phyloP scores from a whole-genome alignment of 169 alveolate species.

The Plasmodium yoelii region DNA sequence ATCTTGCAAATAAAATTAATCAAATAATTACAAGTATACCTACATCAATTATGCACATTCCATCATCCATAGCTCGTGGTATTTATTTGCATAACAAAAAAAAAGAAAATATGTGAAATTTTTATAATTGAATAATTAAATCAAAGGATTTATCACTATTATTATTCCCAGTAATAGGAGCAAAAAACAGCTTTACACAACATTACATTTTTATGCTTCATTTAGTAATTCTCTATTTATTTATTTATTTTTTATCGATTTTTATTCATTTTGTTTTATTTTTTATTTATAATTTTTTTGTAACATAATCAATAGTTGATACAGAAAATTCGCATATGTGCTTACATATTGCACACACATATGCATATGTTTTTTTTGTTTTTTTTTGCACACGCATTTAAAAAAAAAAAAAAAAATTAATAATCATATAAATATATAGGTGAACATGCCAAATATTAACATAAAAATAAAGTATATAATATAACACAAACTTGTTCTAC shows the following conservation, averaged over 20 bases:
- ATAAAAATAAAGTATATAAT: neutral
- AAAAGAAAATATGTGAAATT: neutral
- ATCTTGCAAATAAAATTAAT: constrained; percentile 29
- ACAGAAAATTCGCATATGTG: neutral
- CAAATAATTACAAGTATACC: constrained; percentile 38
- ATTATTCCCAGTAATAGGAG: no score
- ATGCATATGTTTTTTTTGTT: neutral
- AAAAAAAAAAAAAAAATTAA: neutral
- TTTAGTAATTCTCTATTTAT: no score
- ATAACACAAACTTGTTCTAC: neutral
- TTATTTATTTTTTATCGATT: neutral
- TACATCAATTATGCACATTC: constrained; percentile 49
- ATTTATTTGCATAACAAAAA: constrained; percentile 49
- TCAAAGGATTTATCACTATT: neutral
- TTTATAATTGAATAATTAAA: neutral
- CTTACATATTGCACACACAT: neutral
- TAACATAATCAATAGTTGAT: neutral
- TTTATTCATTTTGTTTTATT: neutral
- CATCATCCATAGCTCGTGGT: constrained; percentile 66
- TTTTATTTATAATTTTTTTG: neutral
- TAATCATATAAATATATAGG: neutral
- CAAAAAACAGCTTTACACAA: no score
- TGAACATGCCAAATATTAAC: neutral
- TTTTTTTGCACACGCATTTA: no score
- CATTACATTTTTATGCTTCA: no score